These are phyloP conservation scores for Aspergillus ruber DNA, from an alignment of 2,329 filamentous ascomycete genomes.

Conservation along the genomic window DNA sequence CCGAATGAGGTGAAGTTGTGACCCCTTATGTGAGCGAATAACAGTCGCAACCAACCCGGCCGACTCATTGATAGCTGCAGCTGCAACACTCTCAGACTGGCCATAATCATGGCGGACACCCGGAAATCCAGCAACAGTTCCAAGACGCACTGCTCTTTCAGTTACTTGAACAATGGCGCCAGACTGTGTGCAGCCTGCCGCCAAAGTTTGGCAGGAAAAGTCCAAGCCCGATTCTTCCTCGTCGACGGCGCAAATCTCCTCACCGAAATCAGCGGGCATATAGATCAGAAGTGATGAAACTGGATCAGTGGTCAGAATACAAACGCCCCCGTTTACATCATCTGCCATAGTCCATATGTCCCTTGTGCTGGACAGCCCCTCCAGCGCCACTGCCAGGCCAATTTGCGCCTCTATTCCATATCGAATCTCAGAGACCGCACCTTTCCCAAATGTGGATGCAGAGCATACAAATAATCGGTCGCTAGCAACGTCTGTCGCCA, in stretches of 20 bases:
- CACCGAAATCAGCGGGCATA: slow-evolving; percentile 30
- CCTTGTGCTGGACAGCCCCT: slow-evolving; percentile 34
- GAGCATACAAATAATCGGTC: slow-evolving; percentile 62
- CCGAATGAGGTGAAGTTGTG: slow-evolving; percentile 23
- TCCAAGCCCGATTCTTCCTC: slow-evolving; percentile 36
- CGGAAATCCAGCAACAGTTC: slow-evolving; percentile 15
- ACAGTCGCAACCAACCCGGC: slow-evolving; percentile 24
- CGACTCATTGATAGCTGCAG: slow-evolving; percentile 24
- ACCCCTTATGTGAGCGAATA: slow-evolving; percentile 17
- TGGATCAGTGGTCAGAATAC: slow-evolving; percentile 38
- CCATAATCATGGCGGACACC: slow-evolving; percentile 18
- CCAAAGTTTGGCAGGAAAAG: slow-evolving; percentile 38
- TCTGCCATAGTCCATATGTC: slow-evolving; percentile 41
- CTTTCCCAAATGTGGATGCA: slow-evolving; percentile 53
- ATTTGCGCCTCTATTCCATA: slow-evolving; percentile 65
- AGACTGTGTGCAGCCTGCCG: slow-evolving; percentile 31
- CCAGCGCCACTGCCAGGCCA: slow-evolving; percentile 39
- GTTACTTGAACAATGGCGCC: slow-evolving; percentile 40
- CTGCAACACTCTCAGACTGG: slow-evolving; percentile 17
- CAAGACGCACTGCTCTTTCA: slow-evolving; percentile 27
- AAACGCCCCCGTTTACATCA: slow-evolving; percentile 24
- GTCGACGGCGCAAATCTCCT: slow-evolving; percentile 35
- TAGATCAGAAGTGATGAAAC: slow-evolving; percentile 33
- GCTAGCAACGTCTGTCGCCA: slow-evolving; percentile 25
- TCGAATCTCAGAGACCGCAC: slow-evolving; percentile 62